A percentile compares a stretch with the other conserved stretches of the same genome.
Evolutionary conservation across 345 rosid genomes (phyloP).

Genomic region (Excoecaria agallocha): DNA sequence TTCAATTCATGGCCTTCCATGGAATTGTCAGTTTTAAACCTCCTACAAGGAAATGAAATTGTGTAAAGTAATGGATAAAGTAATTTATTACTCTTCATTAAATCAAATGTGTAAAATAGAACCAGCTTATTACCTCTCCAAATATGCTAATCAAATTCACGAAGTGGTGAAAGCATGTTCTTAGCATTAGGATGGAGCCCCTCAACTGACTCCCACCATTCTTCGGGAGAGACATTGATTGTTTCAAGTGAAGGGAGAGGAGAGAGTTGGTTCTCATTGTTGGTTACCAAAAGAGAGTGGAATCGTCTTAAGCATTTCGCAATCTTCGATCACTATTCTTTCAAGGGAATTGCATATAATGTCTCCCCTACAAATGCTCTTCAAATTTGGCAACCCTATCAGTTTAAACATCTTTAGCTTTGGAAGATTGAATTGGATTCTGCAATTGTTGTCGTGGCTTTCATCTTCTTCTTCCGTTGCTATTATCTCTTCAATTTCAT

Average conservation of each 20-base stretch:
- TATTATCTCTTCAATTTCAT: constrained; percentile 16
- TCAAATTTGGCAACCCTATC: neutral
- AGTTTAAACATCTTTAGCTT: neutral
- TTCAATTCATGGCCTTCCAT: too few relatives aligned
- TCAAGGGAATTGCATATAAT: constrained; percentile 16
- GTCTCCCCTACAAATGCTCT: constrained; percentile 2
- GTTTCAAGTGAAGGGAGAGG: neutral
- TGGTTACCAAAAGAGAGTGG: constrained; percentile 11
- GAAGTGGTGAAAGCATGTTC: neutral
- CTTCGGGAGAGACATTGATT: neutral
- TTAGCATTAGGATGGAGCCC: constrained; percentile 12
- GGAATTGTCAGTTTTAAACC: too few relatives aligned
- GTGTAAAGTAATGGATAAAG: too few relatives aligned
- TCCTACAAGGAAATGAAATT: too few relatives aligned
- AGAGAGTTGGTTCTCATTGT: neutral
- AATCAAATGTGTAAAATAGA: too few relatives aligned
- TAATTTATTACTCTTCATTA: too few relatives aligned
- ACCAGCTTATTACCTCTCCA: too few relatives aligned
- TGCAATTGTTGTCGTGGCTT: neutral
- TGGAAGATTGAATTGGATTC: neutral
- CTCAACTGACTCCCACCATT: constrained; percentile 21
- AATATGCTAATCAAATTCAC: too few relatives aligned
- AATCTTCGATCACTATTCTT: neutral
- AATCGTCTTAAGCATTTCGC: constrained; percentile 19
- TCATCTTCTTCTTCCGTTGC: neutral